phyloP scores from a whole-genome alignment of 805 yeast species.

The Dipodascus geniculatus region DNA sequence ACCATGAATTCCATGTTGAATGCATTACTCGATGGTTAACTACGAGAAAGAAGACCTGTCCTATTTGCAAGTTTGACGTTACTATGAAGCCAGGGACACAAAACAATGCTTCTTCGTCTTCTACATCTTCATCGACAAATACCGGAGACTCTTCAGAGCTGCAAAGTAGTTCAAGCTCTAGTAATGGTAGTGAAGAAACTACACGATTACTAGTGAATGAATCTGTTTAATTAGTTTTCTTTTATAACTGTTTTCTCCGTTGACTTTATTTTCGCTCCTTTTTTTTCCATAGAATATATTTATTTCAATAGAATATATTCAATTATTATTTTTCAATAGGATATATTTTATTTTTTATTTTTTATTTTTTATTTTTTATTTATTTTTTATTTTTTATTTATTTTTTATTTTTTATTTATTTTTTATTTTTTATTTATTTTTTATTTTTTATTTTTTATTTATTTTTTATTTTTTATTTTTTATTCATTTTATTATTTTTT shows the following conservation, averaged over 20 bases:
- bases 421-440: no score
- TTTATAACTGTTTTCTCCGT: not conserved
- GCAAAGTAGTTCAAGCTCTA: not conserved
- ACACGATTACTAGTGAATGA: not conserved
- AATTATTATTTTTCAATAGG: no score
- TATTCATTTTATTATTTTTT: no score
- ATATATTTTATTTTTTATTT: no score
- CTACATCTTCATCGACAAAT: not conserved
- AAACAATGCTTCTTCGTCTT: no score
- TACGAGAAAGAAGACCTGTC: slow-evolving; percentile 41
- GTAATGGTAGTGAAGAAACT: slow-evolving; percentile 1
- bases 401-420: no score
- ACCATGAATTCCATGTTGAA: slow-evolving; percentile 46
- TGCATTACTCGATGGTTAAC: slow-evolving; percentile 54
- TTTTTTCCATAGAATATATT: no score
- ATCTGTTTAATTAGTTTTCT: not conserved
- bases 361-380: no score
- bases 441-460: no score
- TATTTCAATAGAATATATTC: no score
- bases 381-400: no score
- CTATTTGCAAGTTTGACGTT: slow-evolving; percentile 42
- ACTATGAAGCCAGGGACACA: slow-evolving; percentile 7
- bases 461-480: no score
- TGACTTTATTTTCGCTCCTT: not conserved
- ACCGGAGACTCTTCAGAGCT: not conserved